Percentiles rank a stretch among this genome's conserved stretches.
These are phyloP conservation scores for Paramecium octaurelia DNA, from an alignment of 73 alveolate genomes.

Conservation along the genomic window DNA sequence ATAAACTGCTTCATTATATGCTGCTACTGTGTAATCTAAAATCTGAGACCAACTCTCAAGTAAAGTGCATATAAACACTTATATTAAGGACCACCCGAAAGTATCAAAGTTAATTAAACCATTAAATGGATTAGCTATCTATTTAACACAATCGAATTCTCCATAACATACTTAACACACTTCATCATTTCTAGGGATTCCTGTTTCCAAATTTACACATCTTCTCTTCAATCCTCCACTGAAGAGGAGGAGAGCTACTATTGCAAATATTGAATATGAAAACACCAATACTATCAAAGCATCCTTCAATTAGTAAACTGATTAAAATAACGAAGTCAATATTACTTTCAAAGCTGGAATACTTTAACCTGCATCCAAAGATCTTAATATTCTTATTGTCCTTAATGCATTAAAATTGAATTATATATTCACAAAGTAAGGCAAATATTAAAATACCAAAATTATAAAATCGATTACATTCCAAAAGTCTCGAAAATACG, in stretches of 20 bases:
- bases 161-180: constrained; percentile 17
- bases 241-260: constrained; percentile 94
- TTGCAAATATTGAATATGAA: constrained; percentile 89
- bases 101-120: constrained; percentile 52
- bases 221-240: constrained; percentile 82
- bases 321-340: constrained; percentile 83
- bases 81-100: constrained; percentile 66
- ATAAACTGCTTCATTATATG: not conserved
- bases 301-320: constrained; percentile 88
- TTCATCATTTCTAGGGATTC: not conserved
- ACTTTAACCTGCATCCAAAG: constrained; percentile 92
- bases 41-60: constrained; percentile 89
- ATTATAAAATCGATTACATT: constrained; percentile 72
- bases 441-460: constrained; percentile 73
- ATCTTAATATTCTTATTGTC: constrained; percentile 94
- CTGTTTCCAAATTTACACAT: constrained; percentile 67
- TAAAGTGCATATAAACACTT: constrained; percentile 74
- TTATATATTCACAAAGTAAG: constrained; percentile 59
- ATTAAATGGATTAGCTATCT: constrained; percentile 47
- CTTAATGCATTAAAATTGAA: constrained; percentile 83
- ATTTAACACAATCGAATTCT: constrained; percentile 35
- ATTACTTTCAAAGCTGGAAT: constrained; percentile 90
- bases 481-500: constrained; percentile 80
- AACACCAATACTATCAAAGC: constrained; percentile 86
- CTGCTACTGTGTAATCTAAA: not conserved